Percentiles rank a stretch among this genome's conserved stretches.
phyloP scores from a whole-genome alignment of 306 rosid species.

The Ceratonia siliqua region DNA sequence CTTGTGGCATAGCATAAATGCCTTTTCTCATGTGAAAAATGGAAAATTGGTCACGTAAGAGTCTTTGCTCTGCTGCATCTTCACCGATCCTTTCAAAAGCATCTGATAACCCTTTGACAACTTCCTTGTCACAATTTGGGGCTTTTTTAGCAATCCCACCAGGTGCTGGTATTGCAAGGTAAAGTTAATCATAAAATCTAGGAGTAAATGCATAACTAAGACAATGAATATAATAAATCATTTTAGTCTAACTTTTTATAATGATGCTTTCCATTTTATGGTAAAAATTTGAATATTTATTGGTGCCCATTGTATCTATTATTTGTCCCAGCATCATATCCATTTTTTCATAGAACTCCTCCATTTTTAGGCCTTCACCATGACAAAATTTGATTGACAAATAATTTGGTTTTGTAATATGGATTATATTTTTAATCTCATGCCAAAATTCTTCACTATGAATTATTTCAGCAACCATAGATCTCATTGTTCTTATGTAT shows the following conservation, averaged over 20 bases:
- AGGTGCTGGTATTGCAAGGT: constrained; percentile 6
- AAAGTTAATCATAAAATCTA: not conserved
- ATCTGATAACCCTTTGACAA: too few relatives aligned
- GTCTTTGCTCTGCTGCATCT: not conserved
- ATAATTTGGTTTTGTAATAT: constrained; percentile 17
- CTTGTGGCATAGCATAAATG: not conserved
- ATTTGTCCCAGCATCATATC: too few relatives aligned
- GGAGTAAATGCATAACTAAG: too few relatives aligned
- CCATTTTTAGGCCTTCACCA: constrained; percentile 2
- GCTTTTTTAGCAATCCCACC: not conserved
- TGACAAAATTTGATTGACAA: constrained; percentile 1
- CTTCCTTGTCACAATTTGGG: too few relatives aligned
- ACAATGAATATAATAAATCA: too few relatives aligned
- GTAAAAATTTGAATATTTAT: too few relatives aligned
- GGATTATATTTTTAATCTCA: too few relatives aligned
- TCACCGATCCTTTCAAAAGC: not conserved
- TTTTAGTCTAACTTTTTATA: too few relatives aligned
- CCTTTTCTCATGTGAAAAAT: not conserved
- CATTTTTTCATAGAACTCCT: too few relatives aligned
- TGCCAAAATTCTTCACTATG: not conserved
- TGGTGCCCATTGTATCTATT: too few relatives aligned
- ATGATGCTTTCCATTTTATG: too few relatives aligned
- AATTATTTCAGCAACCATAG: not conserved
- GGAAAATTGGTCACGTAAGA: not conserved
- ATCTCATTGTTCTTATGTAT: not conserved